phyloP scores from a whole-genome alignment of 352 stramenopile genomes.

The Phytophthora megakarya region DNA sequence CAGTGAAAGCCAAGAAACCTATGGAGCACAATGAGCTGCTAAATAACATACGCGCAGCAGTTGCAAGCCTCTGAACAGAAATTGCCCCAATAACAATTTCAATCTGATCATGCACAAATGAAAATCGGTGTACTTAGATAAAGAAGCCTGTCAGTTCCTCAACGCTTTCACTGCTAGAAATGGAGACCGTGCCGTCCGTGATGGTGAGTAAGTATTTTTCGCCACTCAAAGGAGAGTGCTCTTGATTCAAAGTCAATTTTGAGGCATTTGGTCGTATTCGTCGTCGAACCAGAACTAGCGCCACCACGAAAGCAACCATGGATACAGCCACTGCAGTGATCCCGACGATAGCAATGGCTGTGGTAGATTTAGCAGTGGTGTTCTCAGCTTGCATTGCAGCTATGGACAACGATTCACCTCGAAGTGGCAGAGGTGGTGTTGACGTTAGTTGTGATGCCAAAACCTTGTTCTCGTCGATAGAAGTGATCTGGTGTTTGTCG shows the following conservation, averaged over 20 bases:
- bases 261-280: conserved; percentile 4
- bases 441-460: not conserved
- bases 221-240: conserved; percentile 7
- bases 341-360: conserved; percentile 12
- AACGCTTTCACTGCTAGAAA: conserved; percentile 10
- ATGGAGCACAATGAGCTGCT: conserved; percentile 41
- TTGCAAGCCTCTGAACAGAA: conserved; percentile 39
- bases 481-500: not conserved
- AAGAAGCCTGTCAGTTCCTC: conserved; percentile 12
- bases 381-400: not conserved
- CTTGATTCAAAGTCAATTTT: not conserved
- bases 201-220: not conserved
- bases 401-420: not conserved
- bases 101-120: not conserved
- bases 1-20: conserved; percentile 7
- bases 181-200: conserved; percentile 14
- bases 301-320: conserved; percentile 15
- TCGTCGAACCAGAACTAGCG: conserved; percentile 7
- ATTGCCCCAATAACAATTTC: not conserved
- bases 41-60: conserved; percentile 48
- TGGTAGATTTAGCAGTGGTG: not conserved
- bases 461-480: not conserved
- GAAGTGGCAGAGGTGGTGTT: not conserved
- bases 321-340: conserved; percentile 12
- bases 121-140: not conserved